Base-by-base conservation (phyloP, 768 basidiomycete genomes). In the Pisolithus marmoratus region DNA sequence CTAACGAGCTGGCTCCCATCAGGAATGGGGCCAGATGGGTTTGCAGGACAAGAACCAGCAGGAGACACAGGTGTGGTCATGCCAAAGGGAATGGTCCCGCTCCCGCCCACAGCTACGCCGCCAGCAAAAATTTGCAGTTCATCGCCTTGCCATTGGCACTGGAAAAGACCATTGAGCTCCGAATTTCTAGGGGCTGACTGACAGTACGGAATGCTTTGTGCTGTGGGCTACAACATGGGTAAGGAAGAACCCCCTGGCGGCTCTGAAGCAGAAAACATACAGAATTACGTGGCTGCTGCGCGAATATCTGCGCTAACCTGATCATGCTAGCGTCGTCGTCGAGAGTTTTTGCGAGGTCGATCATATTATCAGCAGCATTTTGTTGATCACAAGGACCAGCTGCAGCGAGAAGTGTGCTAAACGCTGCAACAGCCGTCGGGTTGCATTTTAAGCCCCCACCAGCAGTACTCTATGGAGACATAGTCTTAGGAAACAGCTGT, bases 401-500 rank as follows among this genome's bases (percentile, higher is more conserved):
- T 5, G 71, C 80, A 31, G 80, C 79, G n/a, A 86, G 78, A 40
- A 87, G 77, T 12, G 82, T 81, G 37, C 59, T 58, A 59, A 84
- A 82, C 1, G 83, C 76, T 1, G 69, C 71, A 23, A 84, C 72
- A 3, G 83, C 77, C 38, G 79, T 60, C 5, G 77, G 68, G 61
- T 82, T 85, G 65, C 85, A 86, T 57, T 76, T 65, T n/a, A 68
- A 48, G 15, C 58, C 80, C 40, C 84, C 85, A 38, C 78, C 80
- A 6, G 83, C 84, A 12, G 74, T 68, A 37, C 67, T 47, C 82
- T 84, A 60, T 31, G 29, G 45, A 45, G 5, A 37, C 26, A 29
- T 27, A 14, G 15, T 14, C 40, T 8, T 2, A 41, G 22, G 14
- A 55, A 40, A 27, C 19, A 20, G 17, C 14, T 36, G 5, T 9